These are phyloP conservation scores for Colletotrichum higginsianum DNA, from an alignment of 2,329 filamentous ascomycete genomes.

Conservation along the genomic window DNA sequence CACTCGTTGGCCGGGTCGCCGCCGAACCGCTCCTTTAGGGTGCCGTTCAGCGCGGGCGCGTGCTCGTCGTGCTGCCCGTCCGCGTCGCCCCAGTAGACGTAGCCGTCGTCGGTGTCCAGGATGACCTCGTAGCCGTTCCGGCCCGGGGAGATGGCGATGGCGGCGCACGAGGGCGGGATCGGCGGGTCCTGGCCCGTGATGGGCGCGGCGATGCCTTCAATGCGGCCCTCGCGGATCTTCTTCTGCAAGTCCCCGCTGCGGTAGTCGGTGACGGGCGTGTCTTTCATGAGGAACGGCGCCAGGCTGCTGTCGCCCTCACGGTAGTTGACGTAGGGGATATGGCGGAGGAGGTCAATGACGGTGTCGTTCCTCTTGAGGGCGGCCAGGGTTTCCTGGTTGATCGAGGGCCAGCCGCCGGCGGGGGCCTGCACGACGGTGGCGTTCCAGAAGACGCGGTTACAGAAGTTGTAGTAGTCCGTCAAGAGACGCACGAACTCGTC, in stretches of 20 bases:
- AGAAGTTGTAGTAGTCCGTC: slow-evolving; percentile 44
- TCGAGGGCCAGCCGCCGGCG: slow-evolving; percentile 37
- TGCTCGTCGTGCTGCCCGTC: slow-evolving; percentile 29
- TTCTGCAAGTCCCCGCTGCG: slow-evolving; percentile 15
- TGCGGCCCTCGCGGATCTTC: slow-evolving; percentile 1
- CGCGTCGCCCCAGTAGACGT: slow-evolving; percentile 41
- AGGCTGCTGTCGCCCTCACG: neutral
- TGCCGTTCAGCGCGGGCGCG: slow-evolving; percentile 16
- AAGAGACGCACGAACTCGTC: slow-evolving; percentile 42
- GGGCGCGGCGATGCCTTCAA: slow-evolving; percentile 1
- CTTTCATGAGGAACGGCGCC: slow-evolving; percentile 3
- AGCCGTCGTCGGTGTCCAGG: slow-evolving; percentile 41
- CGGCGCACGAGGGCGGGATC: slow-evolving; percentile 33
- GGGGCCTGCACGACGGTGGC: slow-evolving; percentile 25
- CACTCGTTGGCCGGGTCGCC: slow-evolving; percentile 17
- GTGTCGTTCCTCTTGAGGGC: slow-evolving; percentile 29
- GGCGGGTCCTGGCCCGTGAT: neutral
- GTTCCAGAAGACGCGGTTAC: slow-evolving; percentile 41
- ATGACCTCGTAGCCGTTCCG: slow-evolving; percentile 36
- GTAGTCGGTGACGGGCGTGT: slow-evolving; percentile 33
- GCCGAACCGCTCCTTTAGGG: slow-evolving; percentile 2
- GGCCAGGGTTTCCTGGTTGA: slow-evolving; percentile 38
- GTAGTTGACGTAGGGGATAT: slow-evolving; percentile 38
- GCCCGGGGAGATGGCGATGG: slow-evolving; percentile 29
- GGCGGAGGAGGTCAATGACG: slow-evolving; percentile 41